Evolutionary conservation across 169 alveolate species (phyloP).

Genomic region (Cryptosporidium viatorum): DNA sequence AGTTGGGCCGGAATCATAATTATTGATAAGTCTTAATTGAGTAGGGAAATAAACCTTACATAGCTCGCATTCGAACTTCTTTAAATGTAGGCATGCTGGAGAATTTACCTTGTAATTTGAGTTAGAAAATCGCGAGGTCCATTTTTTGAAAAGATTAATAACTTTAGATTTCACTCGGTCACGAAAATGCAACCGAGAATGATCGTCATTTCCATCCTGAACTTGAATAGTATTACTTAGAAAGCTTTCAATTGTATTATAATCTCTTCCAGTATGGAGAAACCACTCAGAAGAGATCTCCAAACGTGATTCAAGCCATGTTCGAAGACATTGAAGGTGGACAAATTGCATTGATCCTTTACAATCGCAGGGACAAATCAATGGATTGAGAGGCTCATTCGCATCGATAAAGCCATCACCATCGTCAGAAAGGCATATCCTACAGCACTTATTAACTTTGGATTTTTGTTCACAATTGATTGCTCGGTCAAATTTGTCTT

Average conservation of each 20-base stretch:
- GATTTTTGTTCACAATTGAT: neutral
- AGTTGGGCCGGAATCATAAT: neutral
- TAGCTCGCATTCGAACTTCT: slow-evolving; percentile 68
- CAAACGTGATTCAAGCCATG: slow-evolving; percentile 86
- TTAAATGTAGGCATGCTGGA: slow-evolving; percentile 58
- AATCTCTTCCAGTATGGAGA: slow-evolving; percentile 35
- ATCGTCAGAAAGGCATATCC: slow-evolving; percentile 69
- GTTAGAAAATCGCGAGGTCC: slow-evolving; percentile 10
- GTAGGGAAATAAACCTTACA: slow-evolving; percentile 65
- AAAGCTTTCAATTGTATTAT: neutral
- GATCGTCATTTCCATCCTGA: neutral
- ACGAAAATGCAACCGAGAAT: slow-evolving; percentile 16
- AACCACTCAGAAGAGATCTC: slow-evolving; percentile 67
- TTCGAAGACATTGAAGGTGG: slow-evolving; percentile 94
- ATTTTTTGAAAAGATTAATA: slow-evolving; percentile 8
- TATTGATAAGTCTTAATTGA: slow-evolving; percentile 9
- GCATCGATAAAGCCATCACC: slow-evolving; percentile 44
- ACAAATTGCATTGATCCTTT: slow-evolving; percentile 92
- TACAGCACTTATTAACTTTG: slow-evolving; percentile 33
- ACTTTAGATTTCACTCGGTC: slow-evolving; percentile 29
- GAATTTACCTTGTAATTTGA: slow-evolving; percentile 13
- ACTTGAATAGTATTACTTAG: neutral
- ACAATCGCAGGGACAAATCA: slow-evolving; percentile 93
- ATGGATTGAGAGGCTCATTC: slow-evolving; percentile 78
- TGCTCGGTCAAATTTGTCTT: neutral